Evolutionary conservation across 805 yeast genomes (phyloP), one percentile per base, ranked within the genome.

Genomic region (Debaryomyces castellii): DNA sequence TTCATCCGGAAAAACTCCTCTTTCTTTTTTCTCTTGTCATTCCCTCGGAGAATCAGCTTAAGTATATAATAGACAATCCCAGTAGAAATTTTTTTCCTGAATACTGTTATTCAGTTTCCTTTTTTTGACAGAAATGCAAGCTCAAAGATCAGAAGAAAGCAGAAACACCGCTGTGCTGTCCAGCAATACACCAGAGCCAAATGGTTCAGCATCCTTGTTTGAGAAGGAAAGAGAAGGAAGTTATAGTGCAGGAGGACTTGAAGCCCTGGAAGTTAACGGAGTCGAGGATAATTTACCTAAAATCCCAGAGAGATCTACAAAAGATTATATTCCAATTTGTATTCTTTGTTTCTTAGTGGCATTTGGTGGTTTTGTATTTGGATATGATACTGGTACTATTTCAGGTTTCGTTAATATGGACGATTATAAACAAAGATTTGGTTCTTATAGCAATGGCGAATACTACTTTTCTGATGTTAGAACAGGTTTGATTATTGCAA

Each of bases 311-410:
- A 64, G 63, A 48, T 41, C 58, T 18, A 43, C 51, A 41, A 54
- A 54, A 45, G 73, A 66, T 36, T 67, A 69, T 44, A 21, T 62
- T 12, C 51, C 64, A 20, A 64, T 69, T 58, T 41, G 67, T 65
- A 27, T 64, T 18, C 64, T 67, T 51, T 82, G 88, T 63, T 53
- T 73, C 10, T 58, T 79, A 42, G 80, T 84, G 48, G 86, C 89
- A 24, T 85, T 85, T 51, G 89, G 89, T 70, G 90, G 90, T 38
- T 84, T 80, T 59, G 82, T 84, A 32, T 85, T 83, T 59, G 89
- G 89, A 50, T 84, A 83, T 77, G 89, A 84, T 71, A 84, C 88
- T 44, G 89, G 89, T 71, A 83, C 89, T 52, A 80, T 84, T 63
- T 82, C 87, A 35, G 89, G 89, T 53, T 80, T 84, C 58, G 79